Conservation (phyloP, 169 alveolate species). For the Plasmodium reichenowi region DNA sequence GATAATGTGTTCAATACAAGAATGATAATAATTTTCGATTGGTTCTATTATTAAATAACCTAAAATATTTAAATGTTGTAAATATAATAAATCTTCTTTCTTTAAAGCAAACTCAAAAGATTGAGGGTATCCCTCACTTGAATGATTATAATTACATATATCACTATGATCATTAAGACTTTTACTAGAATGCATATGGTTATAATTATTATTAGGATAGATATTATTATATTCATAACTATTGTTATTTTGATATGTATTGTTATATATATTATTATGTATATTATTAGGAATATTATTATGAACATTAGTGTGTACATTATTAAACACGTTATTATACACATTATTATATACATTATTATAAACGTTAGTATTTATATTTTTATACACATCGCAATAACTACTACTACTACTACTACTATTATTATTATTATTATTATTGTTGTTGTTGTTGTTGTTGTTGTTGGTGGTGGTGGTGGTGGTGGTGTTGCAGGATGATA, state of each 20-base stretch:
- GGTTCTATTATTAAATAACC: constrained; percentile 53
- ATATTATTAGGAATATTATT: background rate
- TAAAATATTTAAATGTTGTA: constrained; percentile 27
- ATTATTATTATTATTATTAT: background rate
- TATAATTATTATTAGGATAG: too few species aligned
- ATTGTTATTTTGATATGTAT: background rate
- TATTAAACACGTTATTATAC: too few species aligned
- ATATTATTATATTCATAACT: too few species aligned
- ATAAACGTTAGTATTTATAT: background rate
- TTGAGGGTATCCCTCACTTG: background rate
- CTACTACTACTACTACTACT: background rate
- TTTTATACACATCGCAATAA: background rate
- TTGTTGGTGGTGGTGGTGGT: too few species aligned
- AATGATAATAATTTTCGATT: constrained; percentile 39
- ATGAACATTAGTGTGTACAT: background rate
- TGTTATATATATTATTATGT: background rate
- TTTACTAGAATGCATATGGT: too few species aligned
- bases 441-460: background rate
- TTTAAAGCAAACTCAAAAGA: constrained; percentile 9
- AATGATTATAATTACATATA: background rate
- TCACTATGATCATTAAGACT: background rate
- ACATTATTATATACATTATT: background rate
- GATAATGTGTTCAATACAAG: constrained; percentile 21
- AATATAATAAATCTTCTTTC: constrained; percentile 26
- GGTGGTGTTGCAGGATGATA: too few species aligned